Evolutionary conservation across 2,329 filamentous ascomycete genomes (phyloP).

Genomic region (Colletotrichum lentis): DNA sequence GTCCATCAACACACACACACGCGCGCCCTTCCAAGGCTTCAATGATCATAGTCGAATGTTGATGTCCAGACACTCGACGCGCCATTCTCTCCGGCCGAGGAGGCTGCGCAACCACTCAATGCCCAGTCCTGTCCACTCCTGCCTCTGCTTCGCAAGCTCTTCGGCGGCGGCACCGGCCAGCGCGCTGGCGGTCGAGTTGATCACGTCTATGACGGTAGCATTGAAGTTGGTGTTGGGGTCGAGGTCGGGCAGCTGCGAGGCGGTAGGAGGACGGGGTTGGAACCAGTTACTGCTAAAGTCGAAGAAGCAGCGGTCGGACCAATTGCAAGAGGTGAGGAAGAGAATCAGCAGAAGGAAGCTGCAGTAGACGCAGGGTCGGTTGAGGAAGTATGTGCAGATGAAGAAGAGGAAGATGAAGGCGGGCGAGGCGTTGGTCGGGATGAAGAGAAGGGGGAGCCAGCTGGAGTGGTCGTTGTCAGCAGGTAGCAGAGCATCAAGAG

Average conservation of each 20-base stretch:
- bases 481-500: conserved; percentile 24
- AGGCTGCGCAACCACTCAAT: conserved; percentile 87
- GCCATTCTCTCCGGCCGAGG: conserved; percentile 85
- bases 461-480: conserved; percentile 52
- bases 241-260: conserved; percentile 42
- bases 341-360: conserved; percentile 94
- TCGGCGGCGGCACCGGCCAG: conserved; percentile 74
- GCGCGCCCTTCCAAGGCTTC: not conserved
- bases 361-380: conserved; percentile 97
- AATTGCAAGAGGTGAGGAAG: conserved; percentile 89
- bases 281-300: conserved; percentile 95
- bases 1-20: not conserved
- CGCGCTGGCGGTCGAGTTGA: conserved; percentile 75
- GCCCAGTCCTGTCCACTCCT: conserved; percentile 78
- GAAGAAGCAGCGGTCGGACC: conserved; percentile 91
- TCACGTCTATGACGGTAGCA: conserved; percentile 60
- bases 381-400: conserved; percentile 92
- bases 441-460: conserved; percentile 88
- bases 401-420: conserved; percentile 90
- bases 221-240: conserved; percentile 52
- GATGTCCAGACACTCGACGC: conserved; percentile 89
- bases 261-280: conserved; percentile 70
- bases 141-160: conserved; percentile 61
- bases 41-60: conserved; percentile 75
- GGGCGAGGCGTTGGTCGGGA: conserved; percentile 84